Evolutionary conservation across 2,329 filamentous ascomycete genomes (phyloP).

Genomic region (Scortechinia acanthostroma): DNA sequence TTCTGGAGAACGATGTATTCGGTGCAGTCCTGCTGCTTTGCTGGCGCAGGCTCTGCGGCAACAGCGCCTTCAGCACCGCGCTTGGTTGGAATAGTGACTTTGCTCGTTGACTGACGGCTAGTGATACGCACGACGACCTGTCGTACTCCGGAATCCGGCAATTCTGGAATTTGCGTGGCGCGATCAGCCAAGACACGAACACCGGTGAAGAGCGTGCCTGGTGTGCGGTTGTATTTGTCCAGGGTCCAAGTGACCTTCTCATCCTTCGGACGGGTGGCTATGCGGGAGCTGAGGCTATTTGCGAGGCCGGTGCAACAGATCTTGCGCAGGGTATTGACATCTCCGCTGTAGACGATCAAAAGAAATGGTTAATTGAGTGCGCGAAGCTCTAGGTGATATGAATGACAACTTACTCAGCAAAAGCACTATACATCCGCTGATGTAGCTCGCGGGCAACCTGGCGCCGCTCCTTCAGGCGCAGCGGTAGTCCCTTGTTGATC

Average conservation of each 20-base stretch:
- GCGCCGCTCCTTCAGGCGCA: slow-evolving; percentile 22
- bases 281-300: slow-evolving; percentile 19
- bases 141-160: slow-evolving; percentile 21
- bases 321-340: slow-evolving; percentile 19
- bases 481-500: slow-evolving; percentile 17
- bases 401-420: slow-evolving; percentile 26
- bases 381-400: slow-evolving; percentile 8
- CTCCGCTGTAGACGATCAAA: slow-evolving; percentile 19
- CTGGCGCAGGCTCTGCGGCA: not conserved
- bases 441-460: slow-evolving; percentile 28
- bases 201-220: slow-evolving; percentile 7
- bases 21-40: slow-evolving; percentile 27
- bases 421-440: slow-evolving; percentile 32
- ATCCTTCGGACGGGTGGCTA: slow-evolving; percentile 17
- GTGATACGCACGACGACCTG: slow-evolving; percentile 21
- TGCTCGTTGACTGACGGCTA: slow-evolving; percentile 4
- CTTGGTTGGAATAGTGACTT: not conserved
- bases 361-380: slow-evolving; percentile 9
- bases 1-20: slow-evolving; percentile 43
- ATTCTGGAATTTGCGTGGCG: not conserved
- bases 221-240: slow-evolving; percentile 15
- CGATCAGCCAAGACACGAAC: not conserved
- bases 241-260: not conserved
- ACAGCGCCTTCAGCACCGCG: not conserved
- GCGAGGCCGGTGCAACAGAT: slow-evolving; percentile 27